Evolutionary conservation across 805 yeast genomes (phyloP), one percentile per base, ranked within the genome.

Genomic region (Metschnikowia henanensis): DNA sequence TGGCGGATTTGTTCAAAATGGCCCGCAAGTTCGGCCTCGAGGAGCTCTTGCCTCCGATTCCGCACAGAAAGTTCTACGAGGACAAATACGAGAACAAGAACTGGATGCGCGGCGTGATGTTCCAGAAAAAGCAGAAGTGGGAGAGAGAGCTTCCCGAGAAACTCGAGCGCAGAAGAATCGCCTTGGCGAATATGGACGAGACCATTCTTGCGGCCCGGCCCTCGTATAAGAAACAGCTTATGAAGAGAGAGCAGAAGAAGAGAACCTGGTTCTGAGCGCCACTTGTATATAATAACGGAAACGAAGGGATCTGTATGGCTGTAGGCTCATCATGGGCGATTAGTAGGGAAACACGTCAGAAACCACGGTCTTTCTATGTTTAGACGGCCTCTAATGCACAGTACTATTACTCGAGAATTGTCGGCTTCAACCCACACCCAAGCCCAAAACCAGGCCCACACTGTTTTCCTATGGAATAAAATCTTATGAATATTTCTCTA

Each of bases 21-120:
- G 97, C 97, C 2, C 75, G 79, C 59, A 78, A 82, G 55, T 86
- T 78, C 55, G 97, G 97, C n/a, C 73, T 91, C 6, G 74, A 80
- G 30, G 89, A 85, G 47, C 69, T 88, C 46, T 70, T 91, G 62
- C 97, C 97, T 21, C 73, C 78, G 22, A 59, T 80, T 36, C 77
- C 79, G 36, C 76, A 77, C 52, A 84, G 84, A 74, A 77, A 74
- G 63, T 86, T 90, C 79, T 87, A 77, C 67, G 81, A 80, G 58
- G 94, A 87, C 50, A 88, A 87, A 65, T 86, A 83, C 64, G 73
- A 76, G 34, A 72, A 76, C 49, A 84, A 85, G 70, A 76, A 76
- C 58, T 77, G 83, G 64, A 76, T 87, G 80, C 80, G 77, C 57
- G 96, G 96, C 64, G 87, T 87, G 20, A 62, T 80, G 58, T 70